A percentile compares a stretch with the other conserved stretches of the same genome.
Evolutionary conservation across 768 basidiomycete species (phyloP).

Genomic region (Lyophyllum semitale): DNA sequence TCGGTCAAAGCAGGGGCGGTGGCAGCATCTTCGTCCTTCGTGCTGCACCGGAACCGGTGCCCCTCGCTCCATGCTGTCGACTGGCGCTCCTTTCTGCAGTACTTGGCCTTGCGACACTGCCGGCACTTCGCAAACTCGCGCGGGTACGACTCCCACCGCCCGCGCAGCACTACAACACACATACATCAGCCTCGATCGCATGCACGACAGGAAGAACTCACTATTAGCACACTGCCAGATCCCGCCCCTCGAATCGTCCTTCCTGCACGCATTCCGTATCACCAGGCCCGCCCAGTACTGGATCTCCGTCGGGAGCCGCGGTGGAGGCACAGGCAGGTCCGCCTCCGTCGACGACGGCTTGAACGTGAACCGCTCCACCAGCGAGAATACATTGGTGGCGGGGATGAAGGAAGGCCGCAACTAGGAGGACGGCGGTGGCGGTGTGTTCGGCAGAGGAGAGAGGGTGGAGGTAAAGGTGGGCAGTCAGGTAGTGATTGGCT

Average conservation of each 20-base stretch:
- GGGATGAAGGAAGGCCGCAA: no score
- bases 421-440: no score
- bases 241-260: slow-evolving; percentile 91
- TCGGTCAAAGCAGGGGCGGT: no score
- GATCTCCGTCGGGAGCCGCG: slow-evolving; percentile 82
- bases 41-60: slow-evolving; percentile 92
- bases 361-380: slow-evolving; percentile 96
- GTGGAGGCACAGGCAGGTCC: slow-evolving; percentile 67
- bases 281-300: slow-evolving; percentile 99
- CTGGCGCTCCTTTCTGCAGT: slow-evolving; percentile 97
- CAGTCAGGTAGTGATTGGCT: no score
- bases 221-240: slow-evolving; percentile 98
- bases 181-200: no score
- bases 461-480: no score
- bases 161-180: slow-evolving; percentile 85
- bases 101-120: slow-evolving; percentile 95
- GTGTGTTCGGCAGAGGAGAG: no score
- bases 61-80: slow-evolving; percentile 96
- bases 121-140: slow-evolving; percentile 97
- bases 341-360: slow-evolving; percentile 83
- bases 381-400: slow-evolving; percentile 95
- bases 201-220: slow-evolving; percentile 43
- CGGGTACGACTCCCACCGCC: slow-evolving; percentile 89
- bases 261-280: slow-evolving; percentile 98
- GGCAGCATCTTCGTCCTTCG: slow-evolving; percentile 57